phyloP scores from a whole-genome alignment of 208 protist genomes.

The Crithidia expoeki region DNA sequence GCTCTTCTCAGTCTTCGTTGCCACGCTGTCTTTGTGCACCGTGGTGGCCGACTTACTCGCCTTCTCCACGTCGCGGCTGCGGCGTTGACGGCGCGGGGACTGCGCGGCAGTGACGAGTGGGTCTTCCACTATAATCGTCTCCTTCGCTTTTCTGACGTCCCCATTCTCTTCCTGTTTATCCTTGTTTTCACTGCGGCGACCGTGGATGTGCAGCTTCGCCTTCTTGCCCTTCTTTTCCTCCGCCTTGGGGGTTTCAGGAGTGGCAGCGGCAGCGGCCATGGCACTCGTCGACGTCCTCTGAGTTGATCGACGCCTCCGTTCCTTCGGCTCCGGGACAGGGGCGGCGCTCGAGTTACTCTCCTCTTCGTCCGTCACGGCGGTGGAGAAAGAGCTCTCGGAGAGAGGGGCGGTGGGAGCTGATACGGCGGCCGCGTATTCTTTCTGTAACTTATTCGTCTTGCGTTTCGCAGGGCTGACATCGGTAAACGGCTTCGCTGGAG shows the following conservation, averaged over 20 bases:
- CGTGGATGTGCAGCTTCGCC: background rate
- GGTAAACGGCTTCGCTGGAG: background rate
- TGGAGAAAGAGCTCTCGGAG: constrained; percentile 10
- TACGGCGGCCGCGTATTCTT: background rate
- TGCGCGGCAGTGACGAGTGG: background rate
- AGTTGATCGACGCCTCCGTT: background rate
- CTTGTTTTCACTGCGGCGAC: background rate
- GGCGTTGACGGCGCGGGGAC: constrained; percentile 19
- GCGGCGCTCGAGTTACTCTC: constrained; percentile 6
- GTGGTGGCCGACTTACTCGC: background rate
- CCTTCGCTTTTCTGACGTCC: constrained; percentile 8
- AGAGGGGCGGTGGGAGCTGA: background rate
- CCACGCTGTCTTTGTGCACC: background rate
- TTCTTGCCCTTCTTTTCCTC: constrained; percentile 4
- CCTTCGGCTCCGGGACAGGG: background rate
- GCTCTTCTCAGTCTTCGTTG: background rate
- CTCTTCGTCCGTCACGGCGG: constrained; percentile 12
- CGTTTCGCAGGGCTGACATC: background rate
- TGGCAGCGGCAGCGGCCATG: background rate
- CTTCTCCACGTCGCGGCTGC: constrained; percentile 2
- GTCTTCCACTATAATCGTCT: background rate
- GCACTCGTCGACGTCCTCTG: constrained; percentile 4
- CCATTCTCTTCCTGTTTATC: background rate
- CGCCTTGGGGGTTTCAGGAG: background rate
- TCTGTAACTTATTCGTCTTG: background rate